Percentiles rank a stretch among this genome's conserved stretches.
These are phyloP conservation scores for Kuraishia capsulata DNA, from an alignment of 805 yeast genomes.

Conservation along the genomic window DNA sequence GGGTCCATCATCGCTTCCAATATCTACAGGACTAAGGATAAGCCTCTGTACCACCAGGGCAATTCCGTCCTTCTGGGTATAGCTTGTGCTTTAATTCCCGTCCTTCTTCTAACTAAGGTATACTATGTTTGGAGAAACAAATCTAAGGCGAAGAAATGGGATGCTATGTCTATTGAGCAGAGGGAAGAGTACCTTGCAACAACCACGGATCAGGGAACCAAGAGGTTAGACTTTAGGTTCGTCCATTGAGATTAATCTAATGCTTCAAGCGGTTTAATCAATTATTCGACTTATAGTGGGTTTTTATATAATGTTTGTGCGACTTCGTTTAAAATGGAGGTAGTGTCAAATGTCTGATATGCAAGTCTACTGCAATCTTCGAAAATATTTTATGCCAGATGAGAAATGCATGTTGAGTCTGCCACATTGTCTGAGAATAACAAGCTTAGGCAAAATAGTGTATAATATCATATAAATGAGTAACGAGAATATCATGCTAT, in stretches of 20 bases:
- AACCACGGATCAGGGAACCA: slow-evolving; percentile 46
- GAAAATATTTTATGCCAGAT: too few relatives aligned
- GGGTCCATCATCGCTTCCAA: slow-evolving; percentile 46
- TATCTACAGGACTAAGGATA: slow-evolving; percentile 47
- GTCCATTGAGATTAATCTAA: slow-evolving; percentile 14
- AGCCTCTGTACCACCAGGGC: slow-evolving; percentile 53
- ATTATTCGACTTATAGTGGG: too few relatives aligned
- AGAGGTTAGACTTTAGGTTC: slow-evolving; percentile 39
- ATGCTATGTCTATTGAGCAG: slow-evolving; percentile 37
- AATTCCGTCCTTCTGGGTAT: slow-evolving; percentile 32
- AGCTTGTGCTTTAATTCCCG: slow-evolving; percentile 21
- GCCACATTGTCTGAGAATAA: too few relatives aligned
- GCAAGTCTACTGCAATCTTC: too few relatives aligned
- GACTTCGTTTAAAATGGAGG: too few relatives aligned
- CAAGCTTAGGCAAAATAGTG: too few relatives aligned
- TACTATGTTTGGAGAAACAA: slow-evolving; percentile 35
- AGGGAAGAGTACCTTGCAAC: slow-evolving; percentile 32
- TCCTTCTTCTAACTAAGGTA: slow-evolving; percentile 18
- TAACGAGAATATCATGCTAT: too few relatives aligned
- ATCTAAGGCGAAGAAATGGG: slow-evolving; percentile 41
- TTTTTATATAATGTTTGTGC: too few relatives aligned
- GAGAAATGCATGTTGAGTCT: too few relatives aligned
- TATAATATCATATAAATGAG: too few relatives aligned
- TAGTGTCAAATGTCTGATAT: too few relatives aligned
- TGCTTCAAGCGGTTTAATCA: too few relatives aligned